A percentile compares a stretch with the other conserved stretches of the same genome.
These are phyloP conservation scores for Mycena rosella DNA, from an alignment of 768 basidiomycete genomes.

Conservation along the genomic window DNA sequence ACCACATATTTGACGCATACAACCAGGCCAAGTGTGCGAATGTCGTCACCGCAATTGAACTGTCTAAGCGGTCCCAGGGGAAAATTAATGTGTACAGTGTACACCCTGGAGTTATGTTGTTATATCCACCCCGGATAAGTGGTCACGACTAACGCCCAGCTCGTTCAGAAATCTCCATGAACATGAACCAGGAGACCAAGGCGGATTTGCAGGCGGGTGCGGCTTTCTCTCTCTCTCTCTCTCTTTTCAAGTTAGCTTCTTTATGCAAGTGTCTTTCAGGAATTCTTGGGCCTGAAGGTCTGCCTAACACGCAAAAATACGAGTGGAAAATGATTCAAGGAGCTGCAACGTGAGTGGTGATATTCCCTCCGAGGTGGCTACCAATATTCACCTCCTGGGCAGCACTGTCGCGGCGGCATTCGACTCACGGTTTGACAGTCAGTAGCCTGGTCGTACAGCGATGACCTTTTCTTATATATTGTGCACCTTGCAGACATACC, in stretches of 20 bases:
- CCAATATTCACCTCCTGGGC: background rate
- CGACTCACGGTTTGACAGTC: too few relatives aligned
- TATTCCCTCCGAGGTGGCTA: background rate
- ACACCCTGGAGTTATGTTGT: slow-evolving; percentile 13
- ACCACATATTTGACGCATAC: background rate
- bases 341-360: background rate
- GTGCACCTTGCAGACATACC: too few relatives aligned
- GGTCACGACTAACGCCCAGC: background rate
- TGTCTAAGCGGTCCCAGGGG: slow-evolving; percentile 11
- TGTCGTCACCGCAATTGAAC: slow-evolving; percentile 23
- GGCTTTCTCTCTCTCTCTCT: background rate
- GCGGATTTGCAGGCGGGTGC: background rate
- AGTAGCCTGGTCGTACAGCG: too few relatives aligned
- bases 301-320: background rate
- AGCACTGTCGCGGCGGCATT: too few relatives aligned
- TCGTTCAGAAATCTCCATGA: slow-evolving; percentile 13
- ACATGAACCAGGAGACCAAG: background rate
- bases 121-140: background rate
- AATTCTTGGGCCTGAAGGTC: background rate
- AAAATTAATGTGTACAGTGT: slow-evolving; percentile 21
- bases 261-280: background rate
- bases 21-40: slow-evolving; percentile 25
- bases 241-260: too few relatives aligned
- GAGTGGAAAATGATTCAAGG: background rate
- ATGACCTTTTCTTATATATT: too few relatives aligned